Evolutionary conservation across 805 yeast genomes (phyloP), one percentile per base, ranked within the genome.

Genomic region (Suhomyces sp.): DNA sequence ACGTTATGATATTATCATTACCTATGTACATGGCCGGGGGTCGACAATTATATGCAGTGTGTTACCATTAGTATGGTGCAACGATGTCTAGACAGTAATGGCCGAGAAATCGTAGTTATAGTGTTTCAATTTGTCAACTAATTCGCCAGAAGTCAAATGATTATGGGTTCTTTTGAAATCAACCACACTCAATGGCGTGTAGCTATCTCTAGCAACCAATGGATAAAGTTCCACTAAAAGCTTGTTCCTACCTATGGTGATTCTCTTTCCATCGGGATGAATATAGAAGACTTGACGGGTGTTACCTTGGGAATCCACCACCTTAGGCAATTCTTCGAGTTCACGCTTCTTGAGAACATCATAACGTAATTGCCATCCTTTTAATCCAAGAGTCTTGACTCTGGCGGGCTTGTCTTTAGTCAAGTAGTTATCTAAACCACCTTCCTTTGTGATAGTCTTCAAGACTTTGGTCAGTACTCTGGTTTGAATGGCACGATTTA

Each of bases 361-460:
- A 58, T 83, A 90, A 53, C 91, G 82, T 47, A 93, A 70, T 50
- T 76, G 77, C 98, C 98, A 93, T 21, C 98, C 98, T 38, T 76
- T 70, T 36, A 90, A 83, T 0, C 98, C 98, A 53, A 93, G 67
- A 57, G 93, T 95, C 67, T 93, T 93, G 46, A 87, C 71, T 65
- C 98, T 75, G 3, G 95, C 95, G 5, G 95, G 70, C 47, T 84
- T 87, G 40, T 88, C 95, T 62, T 93, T 93, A 27, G 79, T 73
- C 42, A 93, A 61, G 56, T 93, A 93, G 45, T 81, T 81, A 56
- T 93, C 99, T 38, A 93, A 70, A 4, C 99, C 98, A 43, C 98
- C 98, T 59, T 91, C 98, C 50, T 80, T 86, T 39, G 86, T 83
- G 40, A 93, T 82, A 0, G 97, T 88, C 51, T 81, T 79, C 54